A percentile compares a stretch with the other conserved stretches of the same genome.
These are phyloP conservation scores for Marsdenia floribunda DNA, from an alignment of 257 asterid species.

Conservation along the genomic window DNA sequence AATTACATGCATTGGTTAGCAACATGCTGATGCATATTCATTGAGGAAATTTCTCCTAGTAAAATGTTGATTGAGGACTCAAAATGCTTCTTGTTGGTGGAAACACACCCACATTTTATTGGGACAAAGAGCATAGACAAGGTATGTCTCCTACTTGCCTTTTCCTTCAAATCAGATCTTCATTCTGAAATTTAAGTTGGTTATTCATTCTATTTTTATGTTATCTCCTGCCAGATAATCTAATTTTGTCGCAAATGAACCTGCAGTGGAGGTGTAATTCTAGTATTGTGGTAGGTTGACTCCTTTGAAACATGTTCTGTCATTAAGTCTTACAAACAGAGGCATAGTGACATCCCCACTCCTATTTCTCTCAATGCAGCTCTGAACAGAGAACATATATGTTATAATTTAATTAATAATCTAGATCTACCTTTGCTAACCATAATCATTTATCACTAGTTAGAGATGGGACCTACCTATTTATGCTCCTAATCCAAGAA, in stretches of 20 bases:
- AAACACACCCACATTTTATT: too few species aligned
- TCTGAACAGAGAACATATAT: background rate
- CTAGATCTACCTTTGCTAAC: background rate
- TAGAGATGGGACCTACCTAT: too few species aligned
- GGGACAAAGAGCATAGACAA: too few species aligned
- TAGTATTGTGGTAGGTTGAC: too few species aligned
- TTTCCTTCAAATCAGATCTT: background rate
- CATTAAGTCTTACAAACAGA: background rate
- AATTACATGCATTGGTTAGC: background rate
- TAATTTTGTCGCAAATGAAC: background rate
- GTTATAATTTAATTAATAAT: too few species aligned
- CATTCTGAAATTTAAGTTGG: background rate
- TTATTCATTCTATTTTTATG: background rate
- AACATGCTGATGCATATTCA: background rate
- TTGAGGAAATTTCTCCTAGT: background rate
- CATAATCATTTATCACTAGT: background rate
- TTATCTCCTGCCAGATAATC: background rate
- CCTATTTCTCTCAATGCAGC: background rate
- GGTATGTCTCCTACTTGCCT: background rate
- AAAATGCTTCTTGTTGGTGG: background rate
- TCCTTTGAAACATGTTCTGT: background rate
- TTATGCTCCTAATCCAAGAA: background rate
- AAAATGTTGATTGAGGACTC: background rate
- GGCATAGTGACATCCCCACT: too few species aligned
- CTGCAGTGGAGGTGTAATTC: background rate